Percentiles rank a stretch among this genome's conserved stretches.
Evolutionary conservation across 371 early-diverging fungal genomes (phyloP).

Genomic region (Spraguea lophii): DNA sequence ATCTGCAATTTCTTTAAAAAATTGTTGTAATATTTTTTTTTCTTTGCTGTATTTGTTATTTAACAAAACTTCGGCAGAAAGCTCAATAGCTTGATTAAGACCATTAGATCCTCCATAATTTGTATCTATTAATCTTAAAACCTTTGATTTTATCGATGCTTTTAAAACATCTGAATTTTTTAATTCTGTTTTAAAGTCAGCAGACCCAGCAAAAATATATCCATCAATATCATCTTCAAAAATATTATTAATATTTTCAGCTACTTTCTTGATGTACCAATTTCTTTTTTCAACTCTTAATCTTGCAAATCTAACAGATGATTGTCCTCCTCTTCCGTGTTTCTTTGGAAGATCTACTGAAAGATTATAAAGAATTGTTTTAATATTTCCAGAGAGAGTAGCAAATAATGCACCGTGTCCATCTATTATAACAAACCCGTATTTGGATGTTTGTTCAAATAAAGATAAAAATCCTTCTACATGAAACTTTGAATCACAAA

Average conservation of each 20-base stretch:
- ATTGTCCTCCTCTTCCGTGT: conserved; percentile 99
- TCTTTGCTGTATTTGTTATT: conserved; percentile 94
- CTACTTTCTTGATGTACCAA: conserved; percentile 92
- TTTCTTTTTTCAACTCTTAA: conserved; percentile 91
- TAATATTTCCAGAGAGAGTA: conserved; percentile 77
- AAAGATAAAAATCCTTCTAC: conserved; percentile 67
- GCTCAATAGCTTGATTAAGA: conserved; percentile 91
- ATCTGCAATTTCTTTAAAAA: conserved; percentile 90
- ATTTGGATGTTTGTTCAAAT: conserved; percentile 78
- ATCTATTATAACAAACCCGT: conserved; percentile 97
- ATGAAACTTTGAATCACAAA: conserved; percentile 99
- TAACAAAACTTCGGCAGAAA: conserved; percentile 68
- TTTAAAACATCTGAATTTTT: conserved; percentile 77
- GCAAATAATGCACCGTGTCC: conserved; percentile 92
- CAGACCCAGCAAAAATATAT: conserved; percentile 78
- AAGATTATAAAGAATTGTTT: conserved; percentile 78
- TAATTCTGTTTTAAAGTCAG: conserved; percentile 92
- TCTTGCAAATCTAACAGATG: conserved; percentile 94
- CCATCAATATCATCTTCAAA: conserved; percentile 78
- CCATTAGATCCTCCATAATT: conserved; percentile 98
- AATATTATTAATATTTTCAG: conserved; percentile 71
- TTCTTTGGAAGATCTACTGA: conserved; percentile 93
- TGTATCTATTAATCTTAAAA: conserved; percentile 81
- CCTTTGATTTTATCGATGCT: conserved; percentile 61
- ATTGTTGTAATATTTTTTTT: conserved; percentile 76